Percentiles rank a stretch among this genome's conserved stretches.
Conservation (phyloP, 2,329 filamentous ascomycete genomes). For the Epicoccum sorghinum region DNA sequence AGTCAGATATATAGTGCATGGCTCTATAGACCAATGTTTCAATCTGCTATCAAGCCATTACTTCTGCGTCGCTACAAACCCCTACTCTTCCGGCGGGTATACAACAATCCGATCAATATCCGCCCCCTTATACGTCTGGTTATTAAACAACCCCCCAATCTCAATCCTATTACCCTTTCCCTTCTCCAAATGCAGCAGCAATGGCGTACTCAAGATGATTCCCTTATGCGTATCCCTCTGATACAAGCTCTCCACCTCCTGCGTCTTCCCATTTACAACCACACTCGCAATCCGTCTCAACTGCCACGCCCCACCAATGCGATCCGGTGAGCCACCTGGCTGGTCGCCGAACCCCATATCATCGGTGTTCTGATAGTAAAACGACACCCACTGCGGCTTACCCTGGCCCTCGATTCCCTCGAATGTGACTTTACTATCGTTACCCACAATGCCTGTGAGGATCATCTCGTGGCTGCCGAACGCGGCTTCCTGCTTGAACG, state of each 20-base stretch:
- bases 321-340: constrained; percentile 62
- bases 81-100: constrained; percentile 61
- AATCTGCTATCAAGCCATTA: too few relatives aligned
- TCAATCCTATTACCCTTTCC: constrained; percentile 65
- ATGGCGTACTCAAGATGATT: constrained; percentile 63
- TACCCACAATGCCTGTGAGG: constrained; percentile 60
- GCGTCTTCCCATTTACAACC: constrained; percentile 60
- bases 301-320: constrained; percentile 66
- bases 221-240: constrained; percentile 66
- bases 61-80: too few relatives aligned
- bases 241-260: constrained; percentile 58
- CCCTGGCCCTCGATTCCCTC: constrained; percentile 56
- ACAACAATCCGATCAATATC: constrained; percentile 66
- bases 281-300: constrained; percentile 66
- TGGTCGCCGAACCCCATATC: constrained; percentile 65
- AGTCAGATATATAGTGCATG: too few relatives aligned
- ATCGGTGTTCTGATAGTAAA: constrained; percentile 65
- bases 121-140: constrained; percentile 62
- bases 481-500: constrained; percentile 62
- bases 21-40: too few relatives aligned
- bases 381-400: constrained; percentile 62
- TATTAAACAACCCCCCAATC: constrained; percentile 63
- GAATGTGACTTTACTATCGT: constrained; percentile 62
- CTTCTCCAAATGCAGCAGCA: constrained; percentile 60
- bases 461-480: constrained; percentile 58